Evolutionary conservation across 2,329 filamentous ascomycete genomes (phyloP).

Genomic region (Aurifilum marmelostoma): DNA sequence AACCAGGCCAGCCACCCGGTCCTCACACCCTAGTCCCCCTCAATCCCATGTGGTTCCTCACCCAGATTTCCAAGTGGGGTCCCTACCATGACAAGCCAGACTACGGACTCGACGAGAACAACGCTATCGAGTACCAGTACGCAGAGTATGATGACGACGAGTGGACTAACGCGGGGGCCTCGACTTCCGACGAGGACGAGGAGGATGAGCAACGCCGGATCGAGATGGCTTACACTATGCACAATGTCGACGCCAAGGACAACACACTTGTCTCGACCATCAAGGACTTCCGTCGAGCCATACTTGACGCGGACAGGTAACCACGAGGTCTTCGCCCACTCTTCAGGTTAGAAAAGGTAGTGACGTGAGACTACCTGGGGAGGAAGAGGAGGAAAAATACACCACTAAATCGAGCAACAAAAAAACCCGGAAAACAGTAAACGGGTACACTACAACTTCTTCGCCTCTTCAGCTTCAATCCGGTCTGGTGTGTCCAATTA

Average conservation of each 20-base stretch:
- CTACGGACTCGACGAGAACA: neutral
- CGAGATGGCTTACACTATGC: neutral
- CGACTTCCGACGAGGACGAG: neutral
- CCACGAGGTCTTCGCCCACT: neutral
- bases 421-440: neutral
- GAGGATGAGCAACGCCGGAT: neutral
- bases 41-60: neutral
- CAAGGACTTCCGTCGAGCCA: neutral
- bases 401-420: constrained; percentile 3
- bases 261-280: neutral
- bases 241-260: neutral
- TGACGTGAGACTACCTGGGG: neutral
- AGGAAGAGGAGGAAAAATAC: neutral
- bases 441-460: constrained; percentile 1
- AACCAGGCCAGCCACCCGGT: neutral
- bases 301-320: neutral
- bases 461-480: constrained; percentile 1
- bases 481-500: constrained; percentile 3
- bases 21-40: neutral
- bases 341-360: neutral
- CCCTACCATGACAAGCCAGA: neutral
- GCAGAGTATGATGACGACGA: neutral
- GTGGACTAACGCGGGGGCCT: neutral
- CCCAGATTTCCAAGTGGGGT: neutral
- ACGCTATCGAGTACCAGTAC: neutral